Evolutionary conservation across 441 rosid genomes (phyloP).

Genomic region (Hypseocharis bilobata): DNA sequence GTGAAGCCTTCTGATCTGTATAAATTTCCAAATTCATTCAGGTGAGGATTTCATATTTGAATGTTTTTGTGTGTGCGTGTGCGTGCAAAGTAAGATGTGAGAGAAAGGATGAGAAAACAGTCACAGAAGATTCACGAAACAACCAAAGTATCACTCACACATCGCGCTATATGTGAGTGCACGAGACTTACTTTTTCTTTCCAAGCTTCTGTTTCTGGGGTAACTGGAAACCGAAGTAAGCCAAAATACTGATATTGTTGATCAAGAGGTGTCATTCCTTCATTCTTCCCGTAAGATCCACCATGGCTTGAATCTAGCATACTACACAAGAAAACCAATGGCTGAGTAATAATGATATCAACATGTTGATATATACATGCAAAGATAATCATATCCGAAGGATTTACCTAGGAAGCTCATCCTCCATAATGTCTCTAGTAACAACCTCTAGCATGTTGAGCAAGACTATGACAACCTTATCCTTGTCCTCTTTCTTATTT

Average conservation of each 20-base stretch:
- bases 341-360: conserved; percentile 16
- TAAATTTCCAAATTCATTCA: background rate
- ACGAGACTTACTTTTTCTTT: conserved; percentile 64
- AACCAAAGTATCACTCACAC: too few species aligned
- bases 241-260: conserved; percentile 65
- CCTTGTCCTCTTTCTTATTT: conserved; percentile 67
- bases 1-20: conserved; percentile 77
- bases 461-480: conserved; percentile 80
- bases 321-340: conserved; percentile 27
- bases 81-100: too few species aligned
- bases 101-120: too few species aligned
- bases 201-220: conserved; percentile 79
- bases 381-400: conserved; percentile 16
- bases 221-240: conserved; percentile 75
- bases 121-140: too few species aligned
- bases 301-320: conserved; percentile 65
- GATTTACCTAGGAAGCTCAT: conserved; percentile 50
- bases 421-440: conserved; percentile 80
- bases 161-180: background rate
- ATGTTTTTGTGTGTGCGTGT: background rate
- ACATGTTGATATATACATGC: conserved; percentile 3
- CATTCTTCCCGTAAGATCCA: conserved; percentile 42
- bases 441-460: conserved; percentile 98
- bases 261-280: conserved; percentile 52
- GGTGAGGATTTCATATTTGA: background rate